phyloP scores from a whole-genome alignment of 345 rosid genomes.

The Corymbia maculata region DNA sequence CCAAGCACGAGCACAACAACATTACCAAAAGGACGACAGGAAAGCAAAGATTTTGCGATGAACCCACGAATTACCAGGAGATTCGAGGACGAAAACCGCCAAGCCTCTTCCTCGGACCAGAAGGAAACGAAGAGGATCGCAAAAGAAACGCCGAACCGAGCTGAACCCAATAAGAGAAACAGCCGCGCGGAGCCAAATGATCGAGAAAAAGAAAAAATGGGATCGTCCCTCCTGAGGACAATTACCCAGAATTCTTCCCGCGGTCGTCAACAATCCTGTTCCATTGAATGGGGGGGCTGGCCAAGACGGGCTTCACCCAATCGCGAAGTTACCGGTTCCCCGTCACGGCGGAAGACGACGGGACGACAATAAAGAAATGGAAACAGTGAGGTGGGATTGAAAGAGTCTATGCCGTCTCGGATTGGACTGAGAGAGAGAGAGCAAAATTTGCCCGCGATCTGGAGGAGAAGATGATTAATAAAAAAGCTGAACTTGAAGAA shows the following conservation, averaged over 20 bases:
- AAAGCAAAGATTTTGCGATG: background rate
- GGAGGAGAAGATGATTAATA: background rate
- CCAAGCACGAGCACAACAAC: background rate
- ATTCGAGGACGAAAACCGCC: background rate
- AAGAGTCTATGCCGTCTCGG: background rate
- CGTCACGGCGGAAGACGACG: background rate
- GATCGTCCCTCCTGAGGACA: background rate
- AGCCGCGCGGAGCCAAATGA: background rate
- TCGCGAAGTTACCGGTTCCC: background rate
- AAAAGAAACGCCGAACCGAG: background rate
- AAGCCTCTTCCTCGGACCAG: background rate
- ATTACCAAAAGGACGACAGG: background rate
- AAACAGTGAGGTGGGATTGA: background rate
- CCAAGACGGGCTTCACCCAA: background rate
- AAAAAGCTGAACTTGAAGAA: background rate
- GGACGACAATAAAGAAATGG: background rate
- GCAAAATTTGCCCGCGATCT: background rate
- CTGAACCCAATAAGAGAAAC: background rate
- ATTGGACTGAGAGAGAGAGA: background rate
- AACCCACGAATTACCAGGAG: background rate
- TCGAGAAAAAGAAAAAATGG: background rate
- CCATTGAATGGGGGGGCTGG: background rate
- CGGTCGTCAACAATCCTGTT: background rate
- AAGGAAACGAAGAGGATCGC: background rate
- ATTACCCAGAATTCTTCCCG: background rate